Percentiles rank a stretch among this genome's conserved stretches.
Evolutionary conservation across 140 eudicot genomes (phyloP).

Genomic region (Flaveria floridana): DNA sequence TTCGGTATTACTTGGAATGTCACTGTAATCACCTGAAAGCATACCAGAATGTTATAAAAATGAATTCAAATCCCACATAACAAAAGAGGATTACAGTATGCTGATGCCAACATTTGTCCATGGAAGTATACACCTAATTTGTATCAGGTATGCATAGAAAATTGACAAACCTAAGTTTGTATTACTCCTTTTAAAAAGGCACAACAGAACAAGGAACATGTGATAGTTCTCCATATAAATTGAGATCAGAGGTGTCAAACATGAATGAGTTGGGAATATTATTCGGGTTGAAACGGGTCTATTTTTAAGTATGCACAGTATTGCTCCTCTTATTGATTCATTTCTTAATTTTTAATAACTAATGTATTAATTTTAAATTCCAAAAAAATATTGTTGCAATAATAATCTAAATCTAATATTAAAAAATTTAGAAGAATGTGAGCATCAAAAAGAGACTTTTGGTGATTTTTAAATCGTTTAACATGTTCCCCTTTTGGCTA

Average conservation of each 20-base stretch:
- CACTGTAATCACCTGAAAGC: conserved; percentile 57
- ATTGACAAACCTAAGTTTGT: too few species aligned
- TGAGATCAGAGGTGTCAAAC: neutral
- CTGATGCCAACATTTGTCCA: conserved; percentile 2
- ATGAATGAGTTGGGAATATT: neutral
- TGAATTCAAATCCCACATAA: neutral
- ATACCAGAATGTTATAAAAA: conserved; percentile 37
- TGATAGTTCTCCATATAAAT: neutral
- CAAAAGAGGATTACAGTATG: conserved; percentile 6
- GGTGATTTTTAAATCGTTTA: neutral
- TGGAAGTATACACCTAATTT: neutral
- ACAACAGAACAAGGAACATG: neutral
- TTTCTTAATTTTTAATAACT: too few species aligned
- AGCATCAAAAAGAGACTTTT: neutral
- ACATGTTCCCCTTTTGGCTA: neutral
- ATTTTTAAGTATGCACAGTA: neutral
- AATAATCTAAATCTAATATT: neutral
- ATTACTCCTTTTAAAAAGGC: too few species aligned
- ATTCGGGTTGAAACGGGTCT: neutral
- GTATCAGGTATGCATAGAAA: neutral
- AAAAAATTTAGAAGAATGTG: neutral
- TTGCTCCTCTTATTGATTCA: neutral
- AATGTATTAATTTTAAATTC: neutral
- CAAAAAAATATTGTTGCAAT: neutral
- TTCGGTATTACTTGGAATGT: conserved; percentile 51